Evolutionary conservation across 2,329 filamentous ascomycete genomes (phyloP).

Genomic region (Leptographium lundbergii): DNA sequence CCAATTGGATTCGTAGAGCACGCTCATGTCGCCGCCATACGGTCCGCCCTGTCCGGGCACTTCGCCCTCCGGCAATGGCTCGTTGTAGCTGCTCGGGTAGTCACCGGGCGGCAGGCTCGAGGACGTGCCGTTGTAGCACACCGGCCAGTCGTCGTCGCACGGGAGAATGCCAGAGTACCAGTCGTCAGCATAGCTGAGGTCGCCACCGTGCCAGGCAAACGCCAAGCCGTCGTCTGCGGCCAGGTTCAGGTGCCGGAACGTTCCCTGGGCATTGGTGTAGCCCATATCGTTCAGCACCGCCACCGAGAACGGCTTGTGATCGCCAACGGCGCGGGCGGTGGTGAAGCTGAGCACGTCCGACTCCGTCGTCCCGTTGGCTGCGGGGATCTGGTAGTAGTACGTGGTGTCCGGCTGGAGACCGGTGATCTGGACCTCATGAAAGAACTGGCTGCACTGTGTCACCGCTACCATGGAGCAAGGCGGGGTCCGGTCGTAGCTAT

Average conservation of each 20-base stretch:
- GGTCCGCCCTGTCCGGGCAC: constrained; percentile 31
- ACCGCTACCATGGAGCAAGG: constrained; percentile 29
- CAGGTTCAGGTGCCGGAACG: constrained; percentile 27
- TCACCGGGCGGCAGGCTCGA: constrained; percentile 25
- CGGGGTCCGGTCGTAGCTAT: constrained; percentile 32
- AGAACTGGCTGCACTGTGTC: constrained; percentile 39
- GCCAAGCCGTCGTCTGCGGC: constrained; percentile 26
- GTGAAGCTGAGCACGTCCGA: constrained; percentile 33
- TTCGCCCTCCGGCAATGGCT: constrained; percentile 31
- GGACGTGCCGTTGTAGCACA: constrained; percentile 38
- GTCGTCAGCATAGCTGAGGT: constrained; percentile 28
- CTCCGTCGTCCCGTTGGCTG: constrained; percentile 34
- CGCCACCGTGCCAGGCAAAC: constrained; percentile 41
- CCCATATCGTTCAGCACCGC: constrained; percentile 41
- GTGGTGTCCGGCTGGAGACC: constrained; percentile 28
- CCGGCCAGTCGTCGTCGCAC: constrained; percentile 24
- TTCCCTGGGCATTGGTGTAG: constrained; percentile 37
- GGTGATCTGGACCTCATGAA: constrained; percentile 34
- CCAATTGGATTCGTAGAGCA: constrained; percentile 37
- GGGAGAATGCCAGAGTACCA: constrained; percentile 29
- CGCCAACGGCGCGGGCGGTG: constrained; percentile 30
- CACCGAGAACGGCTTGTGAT: constrained; percentile 26
- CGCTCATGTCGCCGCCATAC: constrained; percentile 33
- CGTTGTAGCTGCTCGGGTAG: constrained; percentile 26
- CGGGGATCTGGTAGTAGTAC: constrained; percentile 37